Percentiles rank a stretch among this genome's conserved stretches.
These are phyloP conservation scores for Neurospora crassa DNA, from an alignment of 2,329 filamentous ascomycete species.

Conservation along the genomic window DNA sequence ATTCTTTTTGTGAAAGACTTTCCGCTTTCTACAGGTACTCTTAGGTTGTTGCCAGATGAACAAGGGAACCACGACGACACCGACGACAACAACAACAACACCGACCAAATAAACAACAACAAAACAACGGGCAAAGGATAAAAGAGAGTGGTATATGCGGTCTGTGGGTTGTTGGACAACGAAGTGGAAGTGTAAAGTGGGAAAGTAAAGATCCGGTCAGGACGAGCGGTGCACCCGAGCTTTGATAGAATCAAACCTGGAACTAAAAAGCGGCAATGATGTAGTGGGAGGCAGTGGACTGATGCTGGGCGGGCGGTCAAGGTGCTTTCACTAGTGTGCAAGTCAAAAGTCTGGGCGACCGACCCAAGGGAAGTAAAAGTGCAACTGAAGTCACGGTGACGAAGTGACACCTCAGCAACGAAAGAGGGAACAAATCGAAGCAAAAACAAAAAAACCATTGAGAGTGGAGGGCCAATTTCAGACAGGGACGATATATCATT, in stretches of 20 bases:
- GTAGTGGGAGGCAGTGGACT: constrained; percentile 10
- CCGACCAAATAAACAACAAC: not conserved
- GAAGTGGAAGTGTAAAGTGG: not conserved
- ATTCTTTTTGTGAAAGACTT: not conserved
- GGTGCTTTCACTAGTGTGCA: constrained; percentile 6
- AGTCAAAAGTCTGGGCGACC: not conserved
- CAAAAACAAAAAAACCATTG: not conserved
- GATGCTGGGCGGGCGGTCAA: constrained; percentile 3
- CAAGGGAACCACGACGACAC: not conserved
- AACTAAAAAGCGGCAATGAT: constrained; percentile 10
- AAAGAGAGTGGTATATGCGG: not conserved
- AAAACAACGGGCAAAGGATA: constrained; percentile 3
- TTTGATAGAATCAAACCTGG: constrained; percentile 2
- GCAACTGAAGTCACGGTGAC: not conserved
- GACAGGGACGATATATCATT: not conserved
- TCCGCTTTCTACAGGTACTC: not conserved
- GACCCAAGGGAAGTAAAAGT: not conserved
- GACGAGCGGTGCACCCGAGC: constrained; percentile 17
- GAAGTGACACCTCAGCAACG: not conserved
- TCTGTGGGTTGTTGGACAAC: not conserved
- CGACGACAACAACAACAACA: not conserved
- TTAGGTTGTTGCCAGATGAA: not conserved
- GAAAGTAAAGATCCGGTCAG: not conserved
- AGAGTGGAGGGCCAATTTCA: constrained; percentile 5
- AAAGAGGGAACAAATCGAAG: not conserved